Conservation (phyloP, 352 stramenopile species). For the Phytophthora ramorum region DNA sequence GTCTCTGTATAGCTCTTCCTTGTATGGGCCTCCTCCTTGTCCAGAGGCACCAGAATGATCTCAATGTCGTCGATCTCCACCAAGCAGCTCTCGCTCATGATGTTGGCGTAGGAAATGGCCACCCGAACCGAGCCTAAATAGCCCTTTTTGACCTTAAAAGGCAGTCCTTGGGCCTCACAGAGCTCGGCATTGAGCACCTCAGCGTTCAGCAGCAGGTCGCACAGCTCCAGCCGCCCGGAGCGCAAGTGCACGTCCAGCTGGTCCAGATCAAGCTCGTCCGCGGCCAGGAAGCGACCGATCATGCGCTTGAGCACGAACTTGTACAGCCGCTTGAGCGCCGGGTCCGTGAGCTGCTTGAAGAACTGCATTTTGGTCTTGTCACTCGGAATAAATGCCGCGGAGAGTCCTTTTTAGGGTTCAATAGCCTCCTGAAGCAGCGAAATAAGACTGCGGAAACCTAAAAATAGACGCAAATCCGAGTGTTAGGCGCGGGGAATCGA, state of each 20-base stretch:
- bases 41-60: slow-evolving; percentile 78
- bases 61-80: slow-evolving; percentile 91
- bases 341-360: slow-evolving; percentile 89
- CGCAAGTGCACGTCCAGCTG: slow-evolving; percentile 88
- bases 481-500: slow-evolving; percentile 1
- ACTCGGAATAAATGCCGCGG: neutral
- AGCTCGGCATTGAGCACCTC: slow-evolving; percentile 84
- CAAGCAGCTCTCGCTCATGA: slow-evolving; percentile 90
- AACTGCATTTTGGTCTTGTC: slow-evolving; percentile 71
- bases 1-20: slow-evolving; percentile 9
- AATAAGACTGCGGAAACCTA: slow-evolving; percentile 10
- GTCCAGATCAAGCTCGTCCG: slow-evolving; percentile 86
- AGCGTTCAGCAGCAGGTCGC: slow-evolving; percentile 81
- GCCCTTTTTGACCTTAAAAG: slow-evolving; percentile 88
- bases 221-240: slow-evolving; percentile 78
- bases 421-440: neutral
- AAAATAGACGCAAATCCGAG: slow-evolving; percentile 24
- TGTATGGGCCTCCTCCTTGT: slow-evolving; percentile 24
- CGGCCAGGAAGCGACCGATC: slow-evolving; percentile 85
- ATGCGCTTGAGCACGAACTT: slow-evolving; percentile 93
- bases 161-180: slow-evolving; percentile 68
- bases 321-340: slow-evolving; percentile 90
- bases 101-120: slow-evolving; percentile 87
- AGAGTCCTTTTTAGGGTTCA: slow-evolving; percentile 4
- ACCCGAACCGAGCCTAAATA: slow-evolving; percentile 88